Conservation (phyloP, 306 rosid genomes). For the Quercus glauca region DNA sequence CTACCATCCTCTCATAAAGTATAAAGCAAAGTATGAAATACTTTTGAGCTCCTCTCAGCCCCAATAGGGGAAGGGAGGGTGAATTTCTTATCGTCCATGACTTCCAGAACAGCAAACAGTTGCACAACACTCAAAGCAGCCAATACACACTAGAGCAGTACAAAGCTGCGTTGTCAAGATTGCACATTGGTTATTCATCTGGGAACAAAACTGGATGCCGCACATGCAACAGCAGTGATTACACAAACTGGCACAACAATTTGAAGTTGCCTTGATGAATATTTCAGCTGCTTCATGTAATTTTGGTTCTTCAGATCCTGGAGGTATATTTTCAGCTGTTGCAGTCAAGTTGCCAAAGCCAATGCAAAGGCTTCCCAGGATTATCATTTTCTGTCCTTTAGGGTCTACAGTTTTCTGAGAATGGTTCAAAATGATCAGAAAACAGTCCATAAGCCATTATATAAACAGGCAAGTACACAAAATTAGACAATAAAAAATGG, state of each 20-base stretch:
- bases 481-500: not conserved
- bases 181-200: conserved; percentile 57
- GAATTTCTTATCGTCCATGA: conserved; percentile 19
- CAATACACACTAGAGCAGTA: conserved; percentile 64
- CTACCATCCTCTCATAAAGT: no score
- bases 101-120: conserved; percentile 47
- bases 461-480: not conserved
- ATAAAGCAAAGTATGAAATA: not conserved
- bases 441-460: not conserved
- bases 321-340: conserved; percentile 65
- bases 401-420: conserved; percentile 18
- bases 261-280: conserved; percentile 66
- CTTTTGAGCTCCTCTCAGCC: not conserved
- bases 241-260: conserved; percentile 51
- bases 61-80: not conserved
- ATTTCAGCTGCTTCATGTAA: conserved; percentile 67
- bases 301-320: conserved; percentile 52
- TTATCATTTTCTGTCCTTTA: conserved; percentile 36
- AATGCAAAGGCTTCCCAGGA: conserved; percentile 39
- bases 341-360: conserved; percentile 86
- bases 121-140: conserved; percentile 71
- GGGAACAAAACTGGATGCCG: conserved; percentile 53
- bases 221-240: conserved; percentile 71
- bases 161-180: conserved; percentile 56
- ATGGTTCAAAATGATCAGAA: conserved; percentile 11